These are phyloP conservation scores for Sporothrix pallida DNA, from an alignment of 2,329 filamentous ascomycete genomes.

Conservation along the genomic window DNA sequence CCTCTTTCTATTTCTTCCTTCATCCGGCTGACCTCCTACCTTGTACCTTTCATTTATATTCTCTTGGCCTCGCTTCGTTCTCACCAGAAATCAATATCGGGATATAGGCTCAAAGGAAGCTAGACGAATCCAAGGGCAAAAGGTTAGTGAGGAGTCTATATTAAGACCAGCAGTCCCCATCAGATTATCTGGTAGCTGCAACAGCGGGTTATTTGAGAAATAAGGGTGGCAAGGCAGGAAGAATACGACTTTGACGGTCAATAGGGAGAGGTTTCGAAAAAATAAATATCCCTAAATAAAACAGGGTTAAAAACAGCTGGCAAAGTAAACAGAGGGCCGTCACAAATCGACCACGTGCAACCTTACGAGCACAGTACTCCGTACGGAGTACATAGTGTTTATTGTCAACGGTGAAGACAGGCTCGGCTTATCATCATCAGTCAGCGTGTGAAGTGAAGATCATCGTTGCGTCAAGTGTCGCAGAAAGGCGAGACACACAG, in stretches of 20 bases:
- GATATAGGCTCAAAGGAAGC: conserved; percentile 26
- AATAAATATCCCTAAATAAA: no score
- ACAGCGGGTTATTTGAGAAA: background rate
- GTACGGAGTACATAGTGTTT: no score
- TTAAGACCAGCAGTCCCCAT: conserved; percentile 14
- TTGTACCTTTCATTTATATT: background rate
- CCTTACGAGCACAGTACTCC: background rate
- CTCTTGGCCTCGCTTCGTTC: conserved; percentile 6
- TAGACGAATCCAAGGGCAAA: background rate
- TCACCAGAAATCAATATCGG: background rate
- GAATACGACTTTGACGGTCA: background rate
- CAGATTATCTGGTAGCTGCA: conserved; percentile 2
- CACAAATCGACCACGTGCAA: background rate
- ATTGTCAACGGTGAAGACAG: no score
- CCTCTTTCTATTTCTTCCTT: background rate
- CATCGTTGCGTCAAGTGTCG: background rate
- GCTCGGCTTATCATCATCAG: background rate
- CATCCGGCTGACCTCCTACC: background rate
- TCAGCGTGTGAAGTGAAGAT: conserved; percentile 9
- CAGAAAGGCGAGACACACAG: conserved; percentile 27
- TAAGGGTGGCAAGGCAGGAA: background rate
- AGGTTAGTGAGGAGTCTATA: background rate
- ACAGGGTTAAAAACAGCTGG: no score
- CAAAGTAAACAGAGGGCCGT: no score
- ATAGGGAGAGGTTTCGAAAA: no score